These are phyloP conservation scores for Phytopythium delawarense DNA, from an alignment of 352 stramenopile species.

Conservation along the genomic window DNA sequence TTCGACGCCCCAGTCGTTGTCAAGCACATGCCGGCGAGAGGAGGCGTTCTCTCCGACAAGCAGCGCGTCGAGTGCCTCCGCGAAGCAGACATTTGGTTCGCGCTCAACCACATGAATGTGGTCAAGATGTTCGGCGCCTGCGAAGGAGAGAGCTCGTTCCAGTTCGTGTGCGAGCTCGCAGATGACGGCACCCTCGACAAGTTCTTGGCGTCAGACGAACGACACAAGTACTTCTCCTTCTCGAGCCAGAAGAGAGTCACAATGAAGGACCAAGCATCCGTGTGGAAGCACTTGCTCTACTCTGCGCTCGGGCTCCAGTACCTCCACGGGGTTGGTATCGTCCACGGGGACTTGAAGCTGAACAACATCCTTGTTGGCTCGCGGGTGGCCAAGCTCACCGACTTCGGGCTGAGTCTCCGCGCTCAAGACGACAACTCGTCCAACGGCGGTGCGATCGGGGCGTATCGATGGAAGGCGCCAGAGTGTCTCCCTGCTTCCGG, in stretches of 20 bases:
- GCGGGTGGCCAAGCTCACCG: conserved; percentile 16
- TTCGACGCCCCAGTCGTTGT: not conserved
- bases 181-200: not conserved
- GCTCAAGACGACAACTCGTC: not conserved
- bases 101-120: conserved; percentile 8
- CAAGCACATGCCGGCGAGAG: not conserved
- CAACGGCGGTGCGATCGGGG: not conserved
- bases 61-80: not conserved
- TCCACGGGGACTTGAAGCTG: conserved; percentile 26
- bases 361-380: conserved; percentile 20
- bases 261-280: not conserved
- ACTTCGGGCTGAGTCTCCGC: conserved; percentile 16
- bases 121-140: conserved; percentile 9
- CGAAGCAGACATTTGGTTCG: conserved; percentile 7
- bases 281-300: conserved; percentile 10
- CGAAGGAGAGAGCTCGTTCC: conserved; percentile 3
- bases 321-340: conserved; percentile 13
- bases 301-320: conserved; percentile 18
- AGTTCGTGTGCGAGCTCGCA: conserved; percentile 9
- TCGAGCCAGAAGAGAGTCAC: not conserved
- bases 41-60: not conserved
- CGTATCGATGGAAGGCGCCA: conserved; percentile 13
- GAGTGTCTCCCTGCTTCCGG: conserved; percentile 1
- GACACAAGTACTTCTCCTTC: not conserved
- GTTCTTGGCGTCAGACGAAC: not conserved